These are phyloP conservation scores for Penicillium olsonii DNA, from an alignment of 2,329 filamentous ascomycete species.

Conservation along the genomic window DNA sequence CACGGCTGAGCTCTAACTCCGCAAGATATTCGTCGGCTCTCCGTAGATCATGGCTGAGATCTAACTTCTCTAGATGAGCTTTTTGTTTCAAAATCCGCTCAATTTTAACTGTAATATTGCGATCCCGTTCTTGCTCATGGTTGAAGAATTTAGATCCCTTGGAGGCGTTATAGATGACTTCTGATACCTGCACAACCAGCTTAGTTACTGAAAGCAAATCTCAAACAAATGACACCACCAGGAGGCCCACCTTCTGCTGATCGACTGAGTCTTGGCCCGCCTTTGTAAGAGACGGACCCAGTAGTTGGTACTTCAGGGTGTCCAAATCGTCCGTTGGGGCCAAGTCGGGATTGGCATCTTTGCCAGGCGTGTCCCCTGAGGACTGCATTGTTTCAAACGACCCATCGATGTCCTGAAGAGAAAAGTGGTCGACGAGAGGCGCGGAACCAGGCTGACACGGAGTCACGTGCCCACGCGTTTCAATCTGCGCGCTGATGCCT, in stretches of 20 bases:
- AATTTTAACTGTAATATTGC: slow-evolving; percentile 81
- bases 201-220: slow-evolving; percentile 5
- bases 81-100: slow-evolving; percentile 75
- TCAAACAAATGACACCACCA: background rate
- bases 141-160: slow-evolving; percentile 97
- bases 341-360: slow-evolving; percentile 3
- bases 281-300: slow-evolving; percentile 90
- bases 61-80: slow-evolving; percentile 70
- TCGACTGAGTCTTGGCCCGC: slow-evolving; percentile 93
- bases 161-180: slow-evolving; percentile 95
- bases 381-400: slow-evolving; percentile 23
- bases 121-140: slow-evolving; percentile 82
- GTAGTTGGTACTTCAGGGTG: slow-evolving; percentile 83
- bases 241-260: slow-evolving; percentile 68
- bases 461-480: slow-evolving; percentile 41
- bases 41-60: slow-evolving; percentile 71
- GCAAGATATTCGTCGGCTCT: slow-evolving; percentile 79
- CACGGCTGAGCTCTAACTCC: slow-evolving; percentile 74
- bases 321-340: slow-evolving; percentile 43
- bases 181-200: slow-evolving; percentile 67
- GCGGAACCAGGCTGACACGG: slow-evolving; percentile 25
- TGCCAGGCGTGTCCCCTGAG: slow-evolving; percentile 17
- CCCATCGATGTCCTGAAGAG: slow-evolving; percentile 9
- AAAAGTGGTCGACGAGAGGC: background rate
- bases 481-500: slow-evolving; percentile 16